Evolutionary conservation across 2,329 filamentous ascomycete genomes (phyloP), one percentile per base, ranked within the genome.

Genomic region (Septoria petroselini): DNA sequence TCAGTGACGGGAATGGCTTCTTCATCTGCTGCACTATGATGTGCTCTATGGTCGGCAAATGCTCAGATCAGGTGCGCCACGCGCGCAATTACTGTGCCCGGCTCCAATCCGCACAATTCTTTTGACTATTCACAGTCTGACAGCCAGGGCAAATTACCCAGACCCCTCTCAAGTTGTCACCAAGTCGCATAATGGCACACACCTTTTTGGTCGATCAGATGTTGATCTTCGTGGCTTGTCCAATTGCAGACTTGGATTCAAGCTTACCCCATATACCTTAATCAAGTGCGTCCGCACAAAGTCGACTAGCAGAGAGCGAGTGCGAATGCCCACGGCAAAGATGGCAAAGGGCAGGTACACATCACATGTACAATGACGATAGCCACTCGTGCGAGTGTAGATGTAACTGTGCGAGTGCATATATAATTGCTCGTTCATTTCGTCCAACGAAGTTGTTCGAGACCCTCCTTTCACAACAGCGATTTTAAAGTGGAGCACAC

Each of bases 261-360:
- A n/a, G 30, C 33, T 45, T 33, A 45, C 42, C 12, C 42, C 23
- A 33, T 37, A 38, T n/a, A 25, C 14, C 15, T 27, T 15, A 33
- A 37, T 29, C 5, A 15, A 21, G 42, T 45, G 42, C 42, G 42
- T 21, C n/a, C 42, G 42, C 42, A 45, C 42, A 45, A 17, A 6
- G 12, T 33, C 4, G 5, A 38, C 35, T 17, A 15, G 21, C 42
- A 45, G 37, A 27, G 12, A 21, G 41, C 41, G 27, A 43, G 23
- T 14, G 41, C 21, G 33, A 27, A 25, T n/a, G n/a, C n/a, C n/a
- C n/a, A n/a, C 42, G 42, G 42, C 42, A 38, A 45, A 45, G 17
- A 3, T 15, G 15, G 31, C 5, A 25, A 37, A 37, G 14, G 15
- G 18, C 19, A 30, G 42, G 19, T 7, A n/a, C 19, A 19, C 7